Conservation (phyloP, 176 grass and related monocot genomes). For the Phyllostachys edulis region DNA sequence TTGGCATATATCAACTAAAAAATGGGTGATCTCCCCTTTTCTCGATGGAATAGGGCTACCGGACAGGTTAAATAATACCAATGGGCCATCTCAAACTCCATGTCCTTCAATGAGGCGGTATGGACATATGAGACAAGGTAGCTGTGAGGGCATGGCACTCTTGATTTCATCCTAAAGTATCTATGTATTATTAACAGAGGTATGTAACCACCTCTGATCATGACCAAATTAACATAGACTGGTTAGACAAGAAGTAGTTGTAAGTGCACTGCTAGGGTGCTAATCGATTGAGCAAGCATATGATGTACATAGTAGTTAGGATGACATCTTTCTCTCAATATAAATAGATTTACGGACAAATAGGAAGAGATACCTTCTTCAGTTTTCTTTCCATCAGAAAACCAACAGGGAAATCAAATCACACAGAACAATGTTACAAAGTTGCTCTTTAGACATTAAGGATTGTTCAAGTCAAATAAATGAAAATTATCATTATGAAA, state of each 20-base stretch:
- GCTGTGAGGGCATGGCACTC: neutral
- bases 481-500: neutral
- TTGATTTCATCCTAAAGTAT: neutral
- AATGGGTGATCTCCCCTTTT: neutral
- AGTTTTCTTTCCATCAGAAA: conserved; percentile 22
- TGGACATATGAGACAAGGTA: conserved; percentile 1
- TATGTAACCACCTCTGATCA: neutral
- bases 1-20: neutral
- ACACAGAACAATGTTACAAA: neutral
- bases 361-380: conserved; percentile 71
- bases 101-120: neutral
- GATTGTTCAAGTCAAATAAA: neutral
- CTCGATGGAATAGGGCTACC: neutral
- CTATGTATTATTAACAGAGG: neutral
- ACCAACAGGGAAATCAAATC: neutral
- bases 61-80: neutral
- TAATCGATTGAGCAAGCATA: conserved; percentile 14
- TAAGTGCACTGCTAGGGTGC: neutral
- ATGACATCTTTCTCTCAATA: neutral
- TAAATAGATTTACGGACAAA: conserved; percentile 26
- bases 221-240: neutral
- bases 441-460: neutral
- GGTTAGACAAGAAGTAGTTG: conserved; percentile 4
- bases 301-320: neutral
- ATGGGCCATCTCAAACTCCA: conserved; percentile 23